phyloP scores from a whole-genome alignment of 345 rosid genomes.

The Cardamine resedifolia region DNA sequence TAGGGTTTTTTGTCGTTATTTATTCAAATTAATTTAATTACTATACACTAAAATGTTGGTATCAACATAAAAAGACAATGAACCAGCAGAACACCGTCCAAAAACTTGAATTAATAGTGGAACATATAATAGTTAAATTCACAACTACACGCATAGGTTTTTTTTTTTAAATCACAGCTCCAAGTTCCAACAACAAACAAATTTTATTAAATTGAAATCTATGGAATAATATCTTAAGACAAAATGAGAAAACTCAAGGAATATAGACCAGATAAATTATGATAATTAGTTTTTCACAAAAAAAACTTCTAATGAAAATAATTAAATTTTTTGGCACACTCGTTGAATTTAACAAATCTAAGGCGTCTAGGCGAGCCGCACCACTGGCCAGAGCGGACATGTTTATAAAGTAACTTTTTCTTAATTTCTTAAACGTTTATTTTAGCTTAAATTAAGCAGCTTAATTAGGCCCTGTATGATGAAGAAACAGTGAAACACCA shows the following conservation, averaged over 20 bases:
- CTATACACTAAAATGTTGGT: background rate
- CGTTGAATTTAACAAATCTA: conserved; percentile 16
- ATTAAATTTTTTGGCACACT: background rate
- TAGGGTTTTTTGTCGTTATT: conserved; percentile 16
- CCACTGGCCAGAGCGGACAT: conserved; percentile 14
- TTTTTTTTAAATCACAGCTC: conserved; percentile 2
- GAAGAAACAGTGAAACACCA: background rate
- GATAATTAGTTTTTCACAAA: background rate
- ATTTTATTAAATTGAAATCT: background rate
- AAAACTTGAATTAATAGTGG: conserved; percentile 28
- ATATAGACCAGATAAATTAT: background rate
- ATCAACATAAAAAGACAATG: conserved; percentile 34
- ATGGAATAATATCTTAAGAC: conserved; percentile 1
- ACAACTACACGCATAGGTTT: conserved; percentile 21
- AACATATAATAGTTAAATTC: conserved; percentile 7
- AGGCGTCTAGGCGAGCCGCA: conserved; percentile 33
- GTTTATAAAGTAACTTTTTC: background rate
- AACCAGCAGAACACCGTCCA: conserved; percentile 38
- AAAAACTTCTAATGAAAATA: background rate
- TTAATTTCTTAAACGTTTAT: background rate
- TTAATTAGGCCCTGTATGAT: background rate
- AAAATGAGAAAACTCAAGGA: conserved; percentile 1
- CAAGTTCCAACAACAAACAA: conserved; percentile 37
- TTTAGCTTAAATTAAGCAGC: background rate
- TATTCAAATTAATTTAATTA: background rate